Evolutionary conservation across 805 yeast genomes (phyloP).

Genomic region (Wickerhamiella kazuoi): DNA sequence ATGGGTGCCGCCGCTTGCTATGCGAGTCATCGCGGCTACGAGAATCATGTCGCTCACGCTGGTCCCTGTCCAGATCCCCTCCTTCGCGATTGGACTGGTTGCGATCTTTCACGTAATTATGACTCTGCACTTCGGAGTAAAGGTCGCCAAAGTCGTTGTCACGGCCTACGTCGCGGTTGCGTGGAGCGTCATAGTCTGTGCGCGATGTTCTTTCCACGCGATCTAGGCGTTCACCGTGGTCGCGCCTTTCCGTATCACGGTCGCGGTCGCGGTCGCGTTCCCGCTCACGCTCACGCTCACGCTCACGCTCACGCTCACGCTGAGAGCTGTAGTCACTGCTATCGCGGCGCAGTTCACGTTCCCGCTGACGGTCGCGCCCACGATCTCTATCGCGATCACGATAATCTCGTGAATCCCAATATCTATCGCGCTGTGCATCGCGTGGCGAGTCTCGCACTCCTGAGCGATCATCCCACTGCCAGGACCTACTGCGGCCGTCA

Average conservation of each 20-base stretch:
- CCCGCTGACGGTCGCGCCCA: neutral
- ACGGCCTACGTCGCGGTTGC: neutral
- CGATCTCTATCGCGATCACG: constrained; percentile 1
- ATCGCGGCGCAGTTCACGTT: neutral
- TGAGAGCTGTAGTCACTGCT: no score
- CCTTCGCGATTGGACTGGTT: no score
- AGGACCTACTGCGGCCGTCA: neutral
- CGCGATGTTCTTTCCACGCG: neutral
- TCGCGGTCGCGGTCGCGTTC: constrained; percentile 7
- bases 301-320: constrained; percentile 1
- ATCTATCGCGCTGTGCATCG: neutral
- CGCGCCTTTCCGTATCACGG: constrained; percentile 2
- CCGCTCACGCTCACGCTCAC: constrained; percentile 8
- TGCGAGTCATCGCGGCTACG: neutral
- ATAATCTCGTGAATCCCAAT: constrained; percentile 1
- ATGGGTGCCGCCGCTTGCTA: neutral
- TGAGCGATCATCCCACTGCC: neutral
- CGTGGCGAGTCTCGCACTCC: neutral
- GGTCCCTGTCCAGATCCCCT: neutral
- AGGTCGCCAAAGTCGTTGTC: neutral
- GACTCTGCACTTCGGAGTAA: neutral
- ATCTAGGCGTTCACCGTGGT: neutral
- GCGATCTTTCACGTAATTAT: no score
- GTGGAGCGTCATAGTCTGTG: neutral
- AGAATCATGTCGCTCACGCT: neutral